Conservation (phyloP, 2,329 filamentous ascomycete species). For the Domatiomyces globalis region DNA sequence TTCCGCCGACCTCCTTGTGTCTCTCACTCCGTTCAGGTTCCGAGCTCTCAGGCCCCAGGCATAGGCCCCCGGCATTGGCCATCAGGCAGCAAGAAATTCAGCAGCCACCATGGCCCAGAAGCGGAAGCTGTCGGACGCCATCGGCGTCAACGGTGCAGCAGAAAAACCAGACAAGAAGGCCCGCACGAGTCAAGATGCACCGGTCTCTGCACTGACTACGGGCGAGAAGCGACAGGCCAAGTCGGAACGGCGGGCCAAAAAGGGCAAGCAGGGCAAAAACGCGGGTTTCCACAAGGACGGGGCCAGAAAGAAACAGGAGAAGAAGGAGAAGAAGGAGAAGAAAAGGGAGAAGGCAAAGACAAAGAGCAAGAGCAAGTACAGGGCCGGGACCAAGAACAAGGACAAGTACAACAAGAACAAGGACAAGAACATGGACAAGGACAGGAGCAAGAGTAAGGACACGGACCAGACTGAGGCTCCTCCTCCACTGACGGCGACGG, state of each 20-base stretch:
- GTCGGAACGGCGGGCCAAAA: constrained; percentile 17
- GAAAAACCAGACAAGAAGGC: constrained; percentile 1
- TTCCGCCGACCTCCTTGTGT: too few species aligned
- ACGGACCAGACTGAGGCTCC: background rate
- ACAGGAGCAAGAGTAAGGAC: constrained; percentile 15
- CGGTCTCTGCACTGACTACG: constrained; percentile 4
- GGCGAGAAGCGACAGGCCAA: constrained; percentile 13
- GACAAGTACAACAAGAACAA: constrained; percentile 5
- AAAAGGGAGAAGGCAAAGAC: constrained; percentile 1
- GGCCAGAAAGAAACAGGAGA: constrained; percentile 23
- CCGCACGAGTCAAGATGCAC: background rate
- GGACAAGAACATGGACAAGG: too few species aligned
- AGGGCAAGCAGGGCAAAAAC: constrained; percentile 10
- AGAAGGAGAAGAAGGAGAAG: constrained; percentile 19
- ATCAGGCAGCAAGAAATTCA: background rate
- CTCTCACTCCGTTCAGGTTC: too few species aligned
- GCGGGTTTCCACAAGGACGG: background rate
- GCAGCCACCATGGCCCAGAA: constrained; percentile 11
- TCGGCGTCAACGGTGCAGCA: constrained; percentile 2
- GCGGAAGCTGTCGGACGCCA: constrained; percentile 9
- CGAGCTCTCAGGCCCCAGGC: too few species aligned
- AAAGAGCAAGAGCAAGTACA: constrained; percentile 1
- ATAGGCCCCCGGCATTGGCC: background rate
- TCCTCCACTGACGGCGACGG: background rate
- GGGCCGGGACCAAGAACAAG: constrained; percentile 15